phyloP scores from a whole-genome alignment of 805 yeast species.

The Candida sphagnicola region DNA sequence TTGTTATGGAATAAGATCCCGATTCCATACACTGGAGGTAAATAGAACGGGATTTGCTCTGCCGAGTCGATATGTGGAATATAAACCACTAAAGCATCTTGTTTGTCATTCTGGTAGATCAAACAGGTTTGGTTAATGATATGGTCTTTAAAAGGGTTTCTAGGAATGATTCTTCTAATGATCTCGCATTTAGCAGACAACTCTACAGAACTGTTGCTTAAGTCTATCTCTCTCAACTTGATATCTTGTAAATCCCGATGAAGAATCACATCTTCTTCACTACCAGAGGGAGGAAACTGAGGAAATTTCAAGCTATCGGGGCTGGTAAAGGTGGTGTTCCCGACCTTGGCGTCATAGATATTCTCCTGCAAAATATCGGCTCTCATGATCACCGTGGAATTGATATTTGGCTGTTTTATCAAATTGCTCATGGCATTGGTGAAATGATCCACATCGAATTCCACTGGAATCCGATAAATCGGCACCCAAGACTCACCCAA shows the following conservation, averaged over 20 bases:
- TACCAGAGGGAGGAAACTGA: constrained; percentile 26
- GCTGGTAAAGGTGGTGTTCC: constrained; percentile 26
- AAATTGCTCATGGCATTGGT: constrained; percentile 75
- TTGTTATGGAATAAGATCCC: constrained; percentile 55
- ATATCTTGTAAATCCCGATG: constrained; percentile 33
- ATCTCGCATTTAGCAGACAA: constrained; percentile 43
- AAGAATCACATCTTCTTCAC: constrained; percentile 17
- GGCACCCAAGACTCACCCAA: constrained; percentile 66
- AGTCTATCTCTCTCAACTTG: constrained; percentile 25
- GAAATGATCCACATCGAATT: constrained; percentile 54
- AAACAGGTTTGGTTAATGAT: constrained; percentile 84
- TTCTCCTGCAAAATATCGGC: constrained; percentile 72
- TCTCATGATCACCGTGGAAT: constrained; percentile 84
- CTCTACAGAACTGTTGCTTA: constrained; percentile 14
- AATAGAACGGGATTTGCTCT: constrained; percentile 76
- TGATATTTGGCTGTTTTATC: constrained; percentile 81
- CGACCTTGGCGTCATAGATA: constrained; percentile 33
- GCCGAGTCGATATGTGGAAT: constrained; percentile 64
- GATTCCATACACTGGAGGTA: constrained; percentile 81
- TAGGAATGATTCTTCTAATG: constrained; percentile 84
- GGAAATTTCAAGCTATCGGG: constrained; percentile 25
- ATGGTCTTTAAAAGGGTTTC: constrained; percentile 83
- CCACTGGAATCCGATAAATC: constrained; percentile 45
- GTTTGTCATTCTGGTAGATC: constrained; percentile 26
- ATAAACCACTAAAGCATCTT: constrained; percentile 59